Evolutionary conservation across 495 filamentous ascomycete genomes (phyloP).

Genomic region (Neurospora tetrasperma): DNA sequence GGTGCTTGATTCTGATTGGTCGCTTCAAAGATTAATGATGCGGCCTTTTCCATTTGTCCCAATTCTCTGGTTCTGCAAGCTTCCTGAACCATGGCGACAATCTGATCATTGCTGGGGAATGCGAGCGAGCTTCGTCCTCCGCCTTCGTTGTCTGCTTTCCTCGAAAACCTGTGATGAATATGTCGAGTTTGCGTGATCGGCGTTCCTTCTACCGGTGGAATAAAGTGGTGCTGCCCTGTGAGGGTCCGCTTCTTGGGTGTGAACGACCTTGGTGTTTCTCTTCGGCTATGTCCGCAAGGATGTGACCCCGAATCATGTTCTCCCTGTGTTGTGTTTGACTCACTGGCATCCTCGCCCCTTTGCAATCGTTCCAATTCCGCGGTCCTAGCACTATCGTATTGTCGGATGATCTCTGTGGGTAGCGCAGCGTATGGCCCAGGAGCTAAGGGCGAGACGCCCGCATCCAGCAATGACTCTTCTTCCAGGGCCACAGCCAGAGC

Average conservation of each 20-base stretch:
- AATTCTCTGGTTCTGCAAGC: slow-evolving; percentile 12
- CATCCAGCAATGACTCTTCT: slow-evolving; percentile 16
- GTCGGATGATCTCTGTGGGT: not conserved
- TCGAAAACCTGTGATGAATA: not conserved
- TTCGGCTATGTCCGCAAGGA: not conserved
- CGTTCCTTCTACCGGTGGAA: not conserved
- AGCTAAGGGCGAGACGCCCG: slow-evolving; percentile 10
- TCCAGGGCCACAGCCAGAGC: slow-evolving; percentile 42
- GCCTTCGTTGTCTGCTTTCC: not conserved
- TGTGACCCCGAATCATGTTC: not conserved
- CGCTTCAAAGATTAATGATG: slow-evolving; percentile 13
- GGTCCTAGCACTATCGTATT: not conserved
- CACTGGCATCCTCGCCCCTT: not conserved
- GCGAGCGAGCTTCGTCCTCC: slow-evolving; percentile 4
- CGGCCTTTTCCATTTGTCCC: slow-evolving; percentile 11
- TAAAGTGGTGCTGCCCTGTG: not conserved
- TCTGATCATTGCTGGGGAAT: slow-evolving; percentile 9
- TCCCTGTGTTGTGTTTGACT: not conserved
- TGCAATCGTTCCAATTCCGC: not conserved
- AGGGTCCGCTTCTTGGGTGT: not conserved
- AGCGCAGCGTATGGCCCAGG: slow-evolving; percentile 9
- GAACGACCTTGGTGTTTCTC: not conserved
- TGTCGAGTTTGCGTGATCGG: not conserved
- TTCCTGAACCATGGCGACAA: slow-evolving; percentile 9
- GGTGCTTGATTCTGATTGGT: slow-evolving; percentile 11